A percentile compares a stretch with the other conserved stretches of the same genome.
These are phyloP conservation scores for Fusarium succisae DNA, from an alignment of 2,329 filamentous ascomycete species.

Conservation along the genomic window DNA sequence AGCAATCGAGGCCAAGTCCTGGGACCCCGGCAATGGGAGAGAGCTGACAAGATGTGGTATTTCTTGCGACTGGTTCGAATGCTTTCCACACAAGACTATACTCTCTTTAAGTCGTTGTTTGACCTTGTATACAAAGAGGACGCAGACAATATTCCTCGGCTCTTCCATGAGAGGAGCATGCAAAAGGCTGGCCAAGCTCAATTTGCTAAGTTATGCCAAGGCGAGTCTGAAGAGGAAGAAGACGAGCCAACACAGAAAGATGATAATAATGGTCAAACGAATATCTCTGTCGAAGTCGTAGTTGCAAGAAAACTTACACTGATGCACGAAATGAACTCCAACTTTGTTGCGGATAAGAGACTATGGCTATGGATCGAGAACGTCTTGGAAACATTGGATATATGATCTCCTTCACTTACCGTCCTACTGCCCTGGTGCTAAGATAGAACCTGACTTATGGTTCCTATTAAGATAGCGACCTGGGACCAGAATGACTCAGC, in stretches of 20 bases:
- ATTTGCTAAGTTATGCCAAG: background rate
- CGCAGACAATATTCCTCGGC: background rate
- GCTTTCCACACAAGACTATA: background rate
- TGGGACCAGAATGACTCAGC: fast-evolving
- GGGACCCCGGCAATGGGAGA: background rate
- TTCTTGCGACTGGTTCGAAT: background rate
- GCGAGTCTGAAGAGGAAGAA: background rate
- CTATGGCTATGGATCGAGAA: background rate
- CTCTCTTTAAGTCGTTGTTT: background rate
- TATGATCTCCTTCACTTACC: background rate
- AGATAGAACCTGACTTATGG: too few relatives aligned
- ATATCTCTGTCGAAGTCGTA: background rate
- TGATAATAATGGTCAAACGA: fast-evolving
- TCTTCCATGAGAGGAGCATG: background rate
- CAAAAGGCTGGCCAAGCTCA: background rate
- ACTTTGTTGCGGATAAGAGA: background rate
- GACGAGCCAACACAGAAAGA: fast-evolving
- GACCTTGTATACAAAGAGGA: background rate
- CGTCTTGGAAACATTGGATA: too few relatives aligned
- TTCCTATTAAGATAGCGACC: background rate
- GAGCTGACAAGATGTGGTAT: background rate
- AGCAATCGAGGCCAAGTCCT: fast-evolving
- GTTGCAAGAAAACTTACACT: background rate
- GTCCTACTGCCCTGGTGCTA: fast-evolving
- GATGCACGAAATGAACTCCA: background rate